Evolutionary conservation across 805 yeast species (phyloP), one percentile per base, ranked within the genome.

Genomic region (Saccharomycopsis synnaedendra): DNA sequence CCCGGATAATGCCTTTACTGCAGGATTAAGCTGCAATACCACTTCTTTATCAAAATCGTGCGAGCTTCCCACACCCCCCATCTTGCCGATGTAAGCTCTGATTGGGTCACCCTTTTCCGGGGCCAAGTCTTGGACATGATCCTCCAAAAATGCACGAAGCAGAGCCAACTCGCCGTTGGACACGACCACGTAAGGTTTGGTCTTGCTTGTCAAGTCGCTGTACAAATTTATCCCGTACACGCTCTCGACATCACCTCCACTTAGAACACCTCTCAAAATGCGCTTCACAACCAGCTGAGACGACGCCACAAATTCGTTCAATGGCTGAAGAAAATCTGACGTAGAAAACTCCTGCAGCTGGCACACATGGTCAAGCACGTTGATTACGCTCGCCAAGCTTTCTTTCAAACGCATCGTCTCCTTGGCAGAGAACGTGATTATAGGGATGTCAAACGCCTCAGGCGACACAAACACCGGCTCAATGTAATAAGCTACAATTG

Each of bases 291-390:
- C 65, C 5, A 69, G 78, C 5, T 67, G 64, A 5, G 77, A 71
- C 9, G 74, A 65, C 45, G 66, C 69, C 39, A 87, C 72, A 57
- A 76, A 85, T 41, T 83, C 89, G 60, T 85, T 85, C 58, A 86
- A 67, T 1, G 95, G 95, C 58, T 84, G 88, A 55, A 85, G 64
- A 60, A 77, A 87, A 55, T 83, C 78, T 27, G 70, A 70, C 1
- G 64, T 54, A 7, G 72, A 74, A 63, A 87, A 87, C 2, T 83
- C 76, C 54, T 74, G 71, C 79, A 86, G 76, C 3, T 78, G 61
- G 28, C 83, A 78, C 30, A 85, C 60, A 60, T 86, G 95, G 34
- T 72, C 65, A 46, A 87, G 57, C 7, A 83, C 77, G 46, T 78
- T 71, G 38, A 78, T 65, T 39, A 85, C 66, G 46, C 75, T 75